Evolutionary conservation across 345 rosid species (phyloP).

Genomic region (Melaleuca quinquenervia): DNA sequence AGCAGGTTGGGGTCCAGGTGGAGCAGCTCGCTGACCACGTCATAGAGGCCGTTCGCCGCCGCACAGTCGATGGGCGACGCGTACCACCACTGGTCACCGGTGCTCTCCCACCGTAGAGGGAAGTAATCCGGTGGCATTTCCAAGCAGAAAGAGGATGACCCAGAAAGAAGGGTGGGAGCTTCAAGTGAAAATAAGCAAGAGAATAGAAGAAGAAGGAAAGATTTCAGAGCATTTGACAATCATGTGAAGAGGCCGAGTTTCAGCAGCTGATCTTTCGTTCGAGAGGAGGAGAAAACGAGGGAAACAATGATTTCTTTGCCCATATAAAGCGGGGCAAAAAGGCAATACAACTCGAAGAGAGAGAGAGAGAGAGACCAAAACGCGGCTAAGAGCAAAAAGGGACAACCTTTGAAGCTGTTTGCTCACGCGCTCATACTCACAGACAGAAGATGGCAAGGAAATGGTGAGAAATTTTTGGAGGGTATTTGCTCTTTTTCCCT

Average conservation of each 20-base stretch:
- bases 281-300: constrained; percentile 1
- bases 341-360: not conserved
- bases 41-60: constrained; percentile 89
- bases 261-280: not conserved
- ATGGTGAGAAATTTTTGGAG: not conserved
- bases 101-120: constrained; percentile 98
- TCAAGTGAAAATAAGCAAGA: not conserved
- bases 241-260: not conserved
- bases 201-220: not conserved
- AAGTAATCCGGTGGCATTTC: constrained; percentile 68
- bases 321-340: not conserved
- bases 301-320: not conserved
- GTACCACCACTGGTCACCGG: constrained; percentile 99
- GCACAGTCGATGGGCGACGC: constrained; percentile 95
- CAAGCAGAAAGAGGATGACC: not conserved
- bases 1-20: constrained; percentile 86
- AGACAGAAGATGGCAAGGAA: not conserved
- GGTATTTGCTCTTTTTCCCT: not conserved
- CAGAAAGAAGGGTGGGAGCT: not conserved
- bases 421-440: not conserved
- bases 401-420: not conserved
- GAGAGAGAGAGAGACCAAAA: not conserved
- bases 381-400: not conserved
- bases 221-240: not conserved
- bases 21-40: constrained; percentile 77